Evolutionary conservation across 495 filamentous ascomycete species (phyloP).

Genomic region (Rhizodiscina lignyota): DNA sequence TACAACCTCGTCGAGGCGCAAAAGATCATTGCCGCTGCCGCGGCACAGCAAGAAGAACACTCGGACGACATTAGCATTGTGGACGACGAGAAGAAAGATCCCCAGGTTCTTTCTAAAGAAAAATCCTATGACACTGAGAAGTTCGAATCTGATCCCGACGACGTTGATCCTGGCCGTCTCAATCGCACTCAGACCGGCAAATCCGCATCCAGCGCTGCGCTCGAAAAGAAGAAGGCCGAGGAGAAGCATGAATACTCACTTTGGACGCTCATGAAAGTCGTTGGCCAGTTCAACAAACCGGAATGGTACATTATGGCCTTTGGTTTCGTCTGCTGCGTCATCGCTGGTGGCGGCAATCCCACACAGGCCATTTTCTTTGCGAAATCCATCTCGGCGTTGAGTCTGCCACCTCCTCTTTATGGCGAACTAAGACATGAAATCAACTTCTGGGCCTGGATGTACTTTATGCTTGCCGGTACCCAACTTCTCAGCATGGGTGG

Average conservation of each 20-base stretch:
- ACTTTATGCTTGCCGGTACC: slow-evolving; percentile 75
- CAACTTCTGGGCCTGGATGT: slow-evolving; percentile 90
- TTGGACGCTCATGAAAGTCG: slow-evolving; percentile 73
- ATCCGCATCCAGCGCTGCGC: slow-evolving; percentile 51
- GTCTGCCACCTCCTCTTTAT: slow-evolving; percentile 28
- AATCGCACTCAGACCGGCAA: slow-evolving; percentile 47
- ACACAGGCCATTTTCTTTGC: slow-evolving; percentile 82
- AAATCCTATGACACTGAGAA: slow-evolving; percentile 10
- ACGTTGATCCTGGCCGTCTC: slow-evolving; percentile 35
- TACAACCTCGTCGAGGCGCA: slow-evolving; percentile 67
- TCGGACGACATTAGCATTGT: slow-evolving; percentile 24
- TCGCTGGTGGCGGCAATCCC: slow-evolving; percentile 74
- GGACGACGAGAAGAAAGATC: slow-evolving; percentile 17
- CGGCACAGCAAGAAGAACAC: slow-evolving; percentile 22
- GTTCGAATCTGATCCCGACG: slow-evolving; percentile 34
- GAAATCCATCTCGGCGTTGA: slow-evolving; percentile 60
- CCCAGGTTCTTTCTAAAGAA: slow-evolving; percentile 1
- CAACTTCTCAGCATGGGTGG: slow-evolving; percentile 50
- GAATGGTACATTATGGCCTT: slow-evolving; percentile 60
- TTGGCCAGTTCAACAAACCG: slow-evolving; percentile 62
- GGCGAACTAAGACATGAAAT: slow-evolving; percentile 43
- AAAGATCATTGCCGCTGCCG: slow-evolving; percentile 46
- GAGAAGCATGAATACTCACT: slow-evolving; percentile 42
- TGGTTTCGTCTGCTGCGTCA: slow-evolving; percentile 59
- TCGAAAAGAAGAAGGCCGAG: slow-evolving; percentile 36